Evolutionary conservation across 306 rosid genomes (phyloP), one percentile per base, ranked within the genome.

Genomic region (Herpetospermum pedunculosum): DNA sequence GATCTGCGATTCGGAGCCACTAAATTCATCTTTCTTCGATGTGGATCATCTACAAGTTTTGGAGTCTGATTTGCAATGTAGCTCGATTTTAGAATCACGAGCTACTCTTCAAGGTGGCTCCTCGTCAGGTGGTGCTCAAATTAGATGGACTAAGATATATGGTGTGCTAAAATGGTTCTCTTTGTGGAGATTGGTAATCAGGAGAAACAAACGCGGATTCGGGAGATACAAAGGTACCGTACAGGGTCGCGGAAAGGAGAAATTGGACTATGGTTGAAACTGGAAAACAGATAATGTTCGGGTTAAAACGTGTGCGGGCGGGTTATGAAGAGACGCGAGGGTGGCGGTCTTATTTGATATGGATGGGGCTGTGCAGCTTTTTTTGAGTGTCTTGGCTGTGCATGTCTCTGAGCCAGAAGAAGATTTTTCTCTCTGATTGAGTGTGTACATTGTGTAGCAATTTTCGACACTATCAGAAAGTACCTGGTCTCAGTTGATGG

Each of bases 71-170:
- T 85, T 87, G 52, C 77, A 59, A 2, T 30, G 19, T 37, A 75
- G 59, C 78, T 47, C 70, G 86, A 84, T 70, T 75, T 76, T 77
- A 34, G 85, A 79, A 75, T 75, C 83, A 41, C 84, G 71, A 62
- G 87, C 89, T 16, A 92, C 88, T 77, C 83, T 86, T 35, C 94
- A 81, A 52, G 84, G 85, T 48, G 88, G 89, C 57, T 62, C 79
- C 80, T 87, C 85, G 77, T 75, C 82, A 14, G 29, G 74, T 64
- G 75, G 16, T 49, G 99, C 99, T 68, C 88, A 77, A 82, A 87
- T 73, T 80, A 78, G 99, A 84, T 94, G 99, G 99, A 85, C 89
- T 34, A 91, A 85, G 84, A 75, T 94, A 14, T 87, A 80, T 81
- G 90, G 90, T 21, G 89, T 91, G 77, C 81, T 94, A 59, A 82